These are phyloP conservation scores for Pisolithus microcarpus DNA, from an alignment of 768 basidiomycete genomes.

Conservation along the genomic window DNA sequence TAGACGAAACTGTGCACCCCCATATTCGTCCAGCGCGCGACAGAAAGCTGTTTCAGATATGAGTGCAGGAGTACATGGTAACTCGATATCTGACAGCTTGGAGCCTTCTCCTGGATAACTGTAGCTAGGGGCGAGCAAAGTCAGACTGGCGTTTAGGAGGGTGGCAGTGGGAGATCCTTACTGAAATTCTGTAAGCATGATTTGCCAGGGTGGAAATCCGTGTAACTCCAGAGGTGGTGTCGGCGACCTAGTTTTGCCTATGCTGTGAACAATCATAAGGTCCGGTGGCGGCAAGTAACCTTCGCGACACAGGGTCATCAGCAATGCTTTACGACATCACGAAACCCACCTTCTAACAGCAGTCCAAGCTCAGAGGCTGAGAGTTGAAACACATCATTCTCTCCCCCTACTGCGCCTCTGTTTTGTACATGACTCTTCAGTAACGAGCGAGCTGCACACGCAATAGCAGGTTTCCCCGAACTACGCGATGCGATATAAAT, in stretches of 20 bases:
- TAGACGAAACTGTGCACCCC: conserved; percentile 68
- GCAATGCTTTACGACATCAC: background rate
- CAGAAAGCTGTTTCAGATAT: conserved; percentile 56
- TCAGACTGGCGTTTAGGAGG: background rate
- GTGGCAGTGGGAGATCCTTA: conserved; percentile 29
- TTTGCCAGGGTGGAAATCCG: conserved; percentile 83
- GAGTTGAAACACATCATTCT: conserved; percentile 24
- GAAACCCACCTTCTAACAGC: conserved; percentile 51
- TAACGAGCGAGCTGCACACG: conserved; percentile 44
- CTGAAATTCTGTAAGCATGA: conserved; percentile 76
- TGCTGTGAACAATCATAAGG: conserved; percentile 66
- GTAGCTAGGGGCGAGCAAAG: conserved; percentile 8
- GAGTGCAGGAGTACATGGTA: conserved; percentile 7
- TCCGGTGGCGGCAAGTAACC: conserved; percentile 60
- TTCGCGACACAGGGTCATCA: conserved; percentile 32
- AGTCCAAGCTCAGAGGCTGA: conserved; percentile 40
- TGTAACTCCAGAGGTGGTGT: conserved; percentile 54
- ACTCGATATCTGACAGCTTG: background rate
- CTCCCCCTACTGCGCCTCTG: background rate
- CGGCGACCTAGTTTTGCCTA: conserved; percentile 33
- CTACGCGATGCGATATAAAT: conserved; percentile 52
- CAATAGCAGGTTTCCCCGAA: conserved; percentile 61
- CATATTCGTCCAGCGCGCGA: conserved; percentile 66
- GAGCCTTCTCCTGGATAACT: conserved; percentile 15
- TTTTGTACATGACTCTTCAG: conserved; percentile 19